phyloP scores from a whole-genome alignment of 1,284 basidiomycete genomes.

The Ceratobasidium sp. region DNA sequence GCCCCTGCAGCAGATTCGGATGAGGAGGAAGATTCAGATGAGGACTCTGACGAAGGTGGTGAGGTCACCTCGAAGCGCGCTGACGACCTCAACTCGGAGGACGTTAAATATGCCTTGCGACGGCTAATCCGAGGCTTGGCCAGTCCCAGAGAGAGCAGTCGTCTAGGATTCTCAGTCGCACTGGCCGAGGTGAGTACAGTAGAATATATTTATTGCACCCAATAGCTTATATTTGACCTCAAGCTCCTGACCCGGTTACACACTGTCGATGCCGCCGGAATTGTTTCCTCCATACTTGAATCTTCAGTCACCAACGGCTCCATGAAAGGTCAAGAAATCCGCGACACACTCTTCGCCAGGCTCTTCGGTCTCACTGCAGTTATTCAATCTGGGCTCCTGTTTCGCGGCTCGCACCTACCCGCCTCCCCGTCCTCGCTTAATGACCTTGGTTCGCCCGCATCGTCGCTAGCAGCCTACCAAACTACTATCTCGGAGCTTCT shows the following conservation, averaged over 20 bases:
- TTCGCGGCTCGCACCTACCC: slow-evolving; percentile 65
- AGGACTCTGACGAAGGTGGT: slow-evolving; percentile 63
- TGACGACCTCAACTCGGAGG: slow-evolving; percentile 74
- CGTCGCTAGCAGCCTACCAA: slow-evolving; percentile 70
- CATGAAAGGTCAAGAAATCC: slow-evolving; percentile 89
- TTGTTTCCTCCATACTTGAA: slow-evolving; percentile 77
- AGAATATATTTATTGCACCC: slow-evolving; percentile 23
- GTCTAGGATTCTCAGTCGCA: slow-evolving; percentile 94
- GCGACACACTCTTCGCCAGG: slow-evolving; percentile 91
- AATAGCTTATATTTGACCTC: slow-evolving; percentile 30
- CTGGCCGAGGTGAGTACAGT: slow-evolving; percentile 82
- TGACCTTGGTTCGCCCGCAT: slow-evolving; percentile 53
- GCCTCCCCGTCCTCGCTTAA: slow-evolving; percentile 55
- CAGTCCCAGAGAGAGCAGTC: slow-evolving; percentile 90
- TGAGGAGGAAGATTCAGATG: slow-evolving; percentile 53
- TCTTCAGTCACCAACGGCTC: slow-evolving; percentile 74
- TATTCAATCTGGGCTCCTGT: slow-evolving; percentile 82
- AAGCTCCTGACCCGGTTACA: slow-evolving; percentile 85
- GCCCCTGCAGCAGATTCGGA: slow-evolving; percentile 56
- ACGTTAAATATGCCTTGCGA: slow-evolving; percentile 89
- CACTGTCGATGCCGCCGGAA: slow-evolving; percentile 80
- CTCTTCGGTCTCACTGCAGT: slow-evolving; percentile 89
- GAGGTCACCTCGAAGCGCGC: slow-evolving; percentile 53
- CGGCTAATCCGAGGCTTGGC: slow-evolving; percentile 87
- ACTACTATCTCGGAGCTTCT: slow-evolving; percentile 74